Percentiles rank a stretch among this genome's conserved stretches.
phyloP scores from a whole-genome alignment of 2,329 filamentous ascomycete species.

The Pseudophaeomoniella oleicola region DNA sequence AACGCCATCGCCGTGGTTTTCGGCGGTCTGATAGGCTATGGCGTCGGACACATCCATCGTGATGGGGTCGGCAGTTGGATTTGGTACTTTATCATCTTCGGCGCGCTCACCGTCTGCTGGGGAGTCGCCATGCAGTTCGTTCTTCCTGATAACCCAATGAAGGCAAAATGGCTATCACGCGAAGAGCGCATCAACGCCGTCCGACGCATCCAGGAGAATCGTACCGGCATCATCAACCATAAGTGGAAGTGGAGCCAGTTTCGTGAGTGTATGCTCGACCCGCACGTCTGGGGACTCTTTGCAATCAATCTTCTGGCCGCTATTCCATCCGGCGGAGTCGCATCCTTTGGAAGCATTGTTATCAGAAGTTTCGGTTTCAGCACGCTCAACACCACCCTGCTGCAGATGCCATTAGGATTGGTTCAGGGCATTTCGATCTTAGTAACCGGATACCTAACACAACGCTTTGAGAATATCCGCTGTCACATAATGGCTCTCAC shows the following conservation, averaged over 20 bases:
- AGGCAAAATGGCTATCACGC: slow-evolving; percentile 34
- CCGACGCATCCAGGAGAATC: slow-evolving; percentile 39
- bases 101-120: slow-evolving; percentile 42
- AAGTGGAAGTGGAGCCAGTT: slow-evolving; percentile 40
- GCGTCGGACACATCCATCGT: slow-evolving; percentile 32
- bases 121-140: slow-evolving; percentile 43
- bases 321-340: slow-evolving; percentile 41
- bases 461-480: slow-evolving; percentile 31
- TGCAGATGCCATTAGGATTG: slow-evolving; percentile 35
- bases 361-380: slow-evolving; percentile 40
- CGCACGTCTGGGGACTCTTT: slow-evolving; percentile 46
- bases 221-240: slow-evolving; percentile 46
- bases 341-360: slow-evolving; percentile 44
- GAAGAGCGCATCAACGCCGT: slow-evolving; percentile 41
- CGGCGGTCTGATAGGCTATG: slow-evolving; percentile 28
- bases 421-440: slow-evolving; percentile 37
- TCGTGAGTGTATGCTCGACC: slow-evolving; percentile 40
- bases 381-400: slow-evolving; percentile 37
- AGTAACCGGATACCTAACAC: slow-evolving; percentile 32
- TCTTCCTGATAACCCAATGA: slow-evolving; percentile 43
- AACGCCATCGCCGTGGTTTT: slow-evolving; percentile 28
- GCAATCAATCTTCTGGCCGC: slow-evolving; percentile 36
- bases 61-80: slow-evolving; percentile 46
- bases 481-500: slow-evolving; percentile 41
- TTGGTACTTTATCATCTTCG: slow-evolving; percentile 54